Base-by-base conservation (phyloP, 1,139 yeast genomes). In the Suhomyces panamericanus region DNA sequence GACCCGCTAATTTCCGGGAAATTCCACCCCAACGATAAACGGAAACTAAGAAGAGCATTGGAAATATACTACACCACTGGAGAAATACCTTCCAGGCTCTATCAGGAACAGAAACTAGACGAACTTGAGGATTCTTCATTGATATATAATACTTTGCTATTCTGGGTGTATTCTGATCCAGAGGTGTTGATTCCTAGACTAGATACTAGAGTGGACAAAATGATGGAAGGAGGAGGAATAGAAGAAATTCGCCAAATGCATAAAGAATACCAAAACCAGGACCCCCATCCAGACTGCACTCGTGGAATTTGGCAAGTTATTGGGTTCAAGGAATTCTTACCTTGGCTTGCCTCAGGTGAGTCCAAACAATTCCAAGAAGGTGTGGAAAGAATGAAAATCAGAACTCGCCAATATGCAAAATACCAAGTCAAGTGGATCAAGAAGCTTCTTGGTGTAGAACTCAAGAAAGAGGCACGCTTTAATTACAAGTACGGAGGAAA, bases 221-320 rank as follows among this genome's bases (percentile, higher is more conserved):
- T 93, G 99, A 69, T 91, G 59, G 60, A 65, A 0, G 58, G 60
- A 1, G 91, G 91, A 0, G 96, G 89, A 0, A 55, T 85, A 37
- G 72, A 73, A 0, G 99, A 93, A 61, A 78, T 93, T 11, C 59
- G 74, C 8, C 78, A 80, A 42, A 60, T 93, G 60, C 82, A 76
- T 57, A 57, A 64, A 0, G 70, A 64, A 32, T 85, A 75, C 50
- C 46, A 55, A 24, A 34, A 46, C 1, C 56, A 49, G 16, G 51
- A 58, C 0, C 69, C 69, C 1, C 60, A 56, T 20, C 81, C 81
- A 2, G 82, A 79, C 44, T 67, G 81, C 45, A 85, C 87, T 42
- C 70, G 79, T 44, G 98, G 99, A 1, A 78, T 93, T 0, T 91
- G 90, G 89, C 99, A 93, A 64, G 96, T 89, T 1, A 90, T 93